Evolutionary conservation across 2,329 filamentous ascomycete genomes (phyloP), one percentile per base, ranked within the genome.

Genomic region (Beauveria sp.): DNA sequence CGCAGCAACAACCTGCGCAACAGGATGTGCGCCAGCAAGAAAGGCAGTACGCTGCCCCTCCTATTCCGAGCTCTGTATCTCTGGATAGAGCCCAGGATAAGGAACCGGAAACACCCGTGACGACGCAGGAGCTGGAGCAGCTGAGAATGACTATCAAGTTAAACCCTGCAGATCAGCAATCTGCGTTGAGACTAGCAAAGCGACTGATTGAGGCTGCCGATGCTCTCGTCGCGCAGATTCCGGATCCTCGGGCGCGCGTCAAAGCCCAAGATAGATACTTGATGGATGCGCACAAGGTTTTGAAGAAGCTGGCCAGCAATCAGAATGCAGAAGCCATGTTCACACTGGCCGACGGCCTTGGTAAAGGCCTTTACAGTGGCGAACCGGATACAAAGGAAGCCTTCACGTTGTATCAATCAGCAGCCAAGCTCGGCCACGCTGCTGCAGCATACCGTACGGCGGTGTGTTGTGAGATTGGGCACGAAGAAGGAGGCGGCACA

Each of bases 401-500:
- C 0, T 99, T 97, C 72, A 87, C 85, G 2, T 79, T 97, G 10
- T 99, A 99, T 69, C 92, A 97, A 73, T 92, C 91, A 10, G 92
- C 93, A 2, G 94, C 94, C 0, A 99, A 97, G 76, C 77, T 88
- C 14, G 91, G 91, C 1, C 92, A 99, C 72, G 83, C 90, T 2
- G 87, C 89, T 59, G 90, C 91, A 30, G 94, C 94, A 0, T 99
- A 97, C 73, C 85, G 94, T 59, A 96, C 94, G 28, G 94, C 94
- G 0, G 93, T 99, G 0, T 99, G 94, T 77, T 97, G 94, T 70
- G 94, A 99, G 72, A 91, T 99, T 68, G 94, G 94, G 3, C 86
- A 92, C 61, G 93, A 97, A 70, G 92, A 96, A 68, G 93, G 92
- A 34, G 94, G 94, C 57, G 94, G 94, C 26, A 97, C 94, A 1